These are phyloP conservation scores for Enteropsectra breve DNA, from an alignment of 371 early-diverging fungal species.

Conservation along the genomic window DNA sequence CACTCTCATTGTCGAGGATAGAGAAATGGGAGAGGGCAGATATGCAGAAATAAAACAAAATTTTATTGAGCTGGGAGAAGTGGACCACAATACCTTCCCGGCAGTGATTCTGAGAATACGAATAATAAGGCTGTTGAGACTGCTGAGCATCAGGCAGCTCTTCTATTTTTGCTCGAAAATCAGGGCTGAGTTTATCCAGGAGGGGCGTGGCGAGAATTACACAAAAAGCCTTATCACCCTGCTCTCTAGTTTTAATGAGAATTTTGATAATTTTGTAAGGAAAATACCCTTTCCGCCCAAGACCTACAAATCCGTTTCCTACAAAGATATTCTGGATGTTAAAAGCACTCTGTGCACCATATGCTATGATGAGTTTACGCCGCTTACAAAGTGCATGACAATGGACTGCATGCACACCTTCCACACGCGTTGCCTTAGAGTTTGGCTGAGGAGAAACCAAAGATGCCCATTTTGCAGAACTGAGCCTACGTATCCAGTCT, in stretches of 20 bases:
- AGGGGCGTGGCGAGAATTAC: no score
- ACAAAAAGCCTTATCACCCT: no score
- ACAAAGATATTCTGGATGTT: neutral
- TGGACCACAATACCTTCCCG: no score
- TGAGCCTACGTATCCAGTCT: neutral
- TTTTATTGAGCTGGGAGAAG: no score
- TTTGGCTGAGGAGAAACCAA: neutral
- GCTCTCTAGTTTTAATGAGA: neutral
- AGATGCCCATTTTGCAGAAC: constrained; percentile 13
- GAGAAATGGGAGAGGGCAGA: no score
- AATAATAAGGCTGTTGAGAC: no score
- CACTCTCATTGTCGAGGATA: no score
- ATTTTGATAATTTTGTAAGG: neutral
- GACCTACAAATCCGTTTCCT: neutral
- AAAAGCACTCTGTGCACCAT: neutral
- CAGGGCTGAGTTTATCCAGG: no score
- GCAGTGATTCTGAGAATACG: no score
- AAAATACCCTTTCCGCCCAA: neutral
- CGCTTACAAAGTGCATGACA: neutral
- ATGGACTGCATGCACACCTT: constrained; percentile 20
- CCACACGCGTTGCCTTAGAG: constrained; percentile 4
- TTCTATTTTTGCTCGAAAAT: no score
- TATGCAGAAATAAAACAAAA: no score
- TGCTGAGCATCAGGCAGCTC: no score
- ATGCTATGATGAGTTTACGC: constrained; percentile 17